Evolutionary conservation across 2,329 filamentous ascomycete species (phyloP), one percentile per base, ranked within the genome.

Genomic region (Penicillium sp.): DNA sequence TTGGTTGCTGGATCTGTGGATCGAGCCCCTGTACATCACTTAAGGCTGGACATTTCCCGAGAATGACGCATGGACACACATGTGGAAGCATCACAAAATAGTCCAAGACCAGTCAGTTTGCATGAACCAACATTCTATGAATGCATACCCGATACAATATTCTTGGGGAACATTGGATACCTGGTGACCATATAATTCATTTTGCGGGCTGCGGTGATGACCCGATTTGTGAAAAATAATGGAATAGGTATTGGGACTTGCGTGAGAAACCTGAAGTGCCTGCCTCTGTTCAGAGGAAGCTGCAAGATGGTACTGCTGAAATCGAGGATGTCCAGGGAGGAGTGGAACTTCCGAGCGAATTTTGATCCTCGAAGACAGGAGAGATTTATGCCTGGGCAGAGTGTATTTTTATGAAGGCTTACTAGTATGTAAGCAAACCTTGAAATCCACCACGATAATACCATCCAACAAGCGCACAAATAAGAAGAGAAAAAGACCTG

Each of bases 11-110:
- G 52, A 59, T 45, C 4, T 54, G 20, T 59, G 54, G 54, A 52
- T 53, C 31, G 54, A 59, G 15, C 57, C 54, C 14, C 45, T 57
- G 7, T 59, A 52, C 18, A 54, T 59, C 11, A 42, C 54, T n/a
- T 51, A 59, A 20, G 54, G 52, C 18, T 57, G 51, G 57, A 48
- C 47, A 11, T 59, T 57, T 33, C 43, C 54, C 2, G 51, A 59
- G 27, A 46, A 59, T 22, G 51, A 55, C 23, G 51, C 48, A 18
- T 51, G 40, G 49, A 44, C 49, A n/a, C 40, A 51, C 25, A 52
- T 58, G 53, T 58, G 52, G 55, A 45, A 58, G 41, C 35, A 55
- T 18, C 56, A 58, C 20, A 33, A 55, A n/a, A 50, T 53, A 4
- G 49, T 58, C 26, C 49, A 46, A 12, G 35, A 53, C n/a, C 55